Base-by-base conservation (phyloP, 1,284 basidiomycete genomes). In the Trametes sp. region DNA sequence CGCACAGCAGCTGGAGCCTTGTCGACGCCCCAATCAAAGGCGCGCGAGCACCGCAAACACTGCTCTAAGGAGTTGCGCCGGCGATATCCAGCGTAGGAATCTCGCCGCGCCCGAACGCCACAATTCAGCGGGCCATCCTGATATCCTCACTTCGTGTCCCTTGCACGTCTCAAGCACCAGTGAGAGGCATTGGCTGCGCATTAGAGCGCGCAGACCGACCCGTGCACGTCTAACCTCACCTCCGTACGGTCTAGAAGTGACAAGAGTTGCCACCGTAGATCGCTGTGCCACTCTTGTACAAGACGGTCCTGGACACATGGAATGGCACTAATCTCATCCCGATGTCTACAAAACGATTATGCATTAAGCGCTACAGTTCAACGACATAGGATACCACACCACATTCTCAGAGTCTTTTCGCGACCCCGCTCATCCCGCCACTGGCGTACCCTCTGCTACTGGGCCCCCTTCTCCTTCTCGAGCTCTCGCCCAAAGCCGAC, bases 401-500 rank as follows among this genome's bases (percentile, higher is more conserved):
- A n/a, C 14, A 46, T 23, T 13, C 14, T 13, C 45, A 26, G 13
- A 13, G 26, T 7, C 31, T 56, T 46, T 56, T 36, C 16, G 33
- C 52, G 7, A 28, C 51, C 24, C 21, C n/a, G 24, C 51, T 14
- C 24, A n/a, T n/a, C n/a, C 51, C 14, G 24, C 14, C 11, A 26
- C 50, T 14, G 11, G 2, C 51, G 23, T 31, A 35, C 16, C 51
- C 54, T 19, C 51, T 21, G 23, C 1, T 28, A 5, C 38, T 19
- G 48, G 45, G 1, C 28, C 33, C 26, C 35, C 24, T 13, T 14
- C 24, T 35, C 57, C 64, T 66, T 62, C 42, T 62, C 65, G 44
- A 70, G 44, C 62, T 83, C 78, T 73, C 80, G 82, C 59, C 69
- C 75, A 54, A 91, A 69, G 63, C 85, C 81, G 35, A 82, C 78